Base-by-base conservation (phyloP, 2,329 filamentous ascomycete genomes). In the Fusarium sp. region DNA sequence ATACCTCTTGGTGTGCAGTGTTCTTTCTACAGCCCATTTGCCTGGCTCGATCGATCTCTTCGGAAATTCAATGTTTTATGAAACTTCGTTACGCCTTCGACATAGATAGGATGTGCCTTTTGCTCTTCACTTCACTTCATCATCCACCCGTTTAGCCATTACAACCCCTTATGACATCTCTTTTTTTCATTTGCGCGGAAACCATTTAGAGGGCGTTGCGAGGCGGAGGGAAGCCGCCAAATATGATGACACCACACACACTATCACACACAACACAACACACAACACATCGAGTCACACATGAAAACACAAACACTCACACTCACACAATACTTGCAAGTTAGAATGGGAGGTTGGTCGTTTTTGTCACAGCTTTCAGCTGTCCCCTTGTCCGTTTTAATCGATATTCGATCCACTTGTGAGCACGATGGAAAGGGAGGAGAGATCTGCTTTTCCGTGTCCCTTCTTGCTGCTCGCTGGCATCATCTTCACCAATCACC, bases 121-220 rank as follows among this genome's bases (percentile, higher is more conserved):
- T 65, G 25, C 20, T 52, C 60, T 27, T 35, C 14, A 45, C 60
- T 27, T 35, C 14, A 45, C 37, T 27, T 35, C 14, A 45, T 35
- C 58, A 16, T 23, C 35, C 62, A 20, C 48, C 58, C 43, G 50
- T 45, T 54, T 34, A 71, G 50, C 27, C 45, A 48, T 34, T 30
- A 61, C 37, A 48, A 66, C 57, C 62, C 67, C 71, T 75, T 66
- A 72, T 70, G 72, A 74, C 68, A 64, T 70, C 39, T 23, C 56
- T 72, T 59, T 69, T 66, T 69, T 37, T 45, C 25, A 57, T 68
- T 68, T 75, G 67, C 67, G 48, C 73, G 71, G 73, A 71, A 60
- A 77, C 66, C 61, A 72, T 77, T 74, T 78, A 78, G 76, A 77
- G 72, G 68, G 73, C 76, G 76, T 76, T 76, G 67, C 45, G 66